Base-by-base conservation (phyloP, 2,329 filamentous ascomycete genomes). In the Talaromyces sp. region DNA sequence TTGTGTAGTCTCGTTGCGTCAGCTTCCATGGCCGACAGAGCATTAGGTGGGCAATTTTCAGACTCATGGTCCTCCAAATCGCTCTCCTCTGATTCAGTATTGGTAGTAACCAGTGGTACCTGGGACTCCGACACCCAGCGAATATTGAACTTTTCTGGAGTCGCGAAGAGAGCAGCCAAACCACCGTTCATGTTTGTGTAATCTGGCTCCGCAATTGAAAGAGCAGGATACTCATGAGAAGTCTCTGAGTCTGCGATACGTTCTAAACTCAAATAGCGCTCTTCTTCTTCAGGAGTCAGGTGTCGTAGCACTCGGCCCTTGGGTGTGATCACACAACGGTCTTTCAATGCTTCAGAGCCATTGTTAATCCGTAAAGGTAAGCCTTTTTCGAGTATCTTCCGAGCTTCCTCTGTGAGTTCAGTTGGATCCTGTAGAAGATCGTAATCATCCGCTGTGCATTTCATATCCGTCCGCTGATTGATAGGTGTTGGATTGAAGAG, bases 101-200 rank as follows among this genome's bases (percentile, higher is more conserved):
- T 65, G 5, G 57, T 36, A 54, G 58, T 52, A 36, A 55, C 56
- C 44, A 59, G 61, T 12, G 61, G 56, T 47, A 27, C 51, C n/a
- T 54, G 47, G 30, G 44, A 36, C 18, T 77, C 75, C 36, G 77
- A 76, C 6, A 79, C 72, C 78, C 78, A 80, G 64, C 75, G 73
- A 60, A 80, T 71, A 40, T 78, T 79, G 65, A 78, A 79, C 18
- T 76, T 76, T 62, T 79, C 78, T 1, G 78, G 77, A 2, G 73
- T 75, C 16, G 76, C 73, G 34, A 78, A 78, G 18, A 81, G 73
- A 7, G 77, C 75, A 61, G 80, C 78, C 31, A 81, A 69, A 2
- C 78, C 78, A 6, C 78, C 78, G 34, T 70, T 74, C 30, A 77
- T 73, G 62, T 81, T 80, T 56, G 72, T 76, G n/a, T 71, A 67